phyloP scores from a whole-genome alignment of 768 basidiomycete species.

The Gelatoporia subvermispora region DNA sequence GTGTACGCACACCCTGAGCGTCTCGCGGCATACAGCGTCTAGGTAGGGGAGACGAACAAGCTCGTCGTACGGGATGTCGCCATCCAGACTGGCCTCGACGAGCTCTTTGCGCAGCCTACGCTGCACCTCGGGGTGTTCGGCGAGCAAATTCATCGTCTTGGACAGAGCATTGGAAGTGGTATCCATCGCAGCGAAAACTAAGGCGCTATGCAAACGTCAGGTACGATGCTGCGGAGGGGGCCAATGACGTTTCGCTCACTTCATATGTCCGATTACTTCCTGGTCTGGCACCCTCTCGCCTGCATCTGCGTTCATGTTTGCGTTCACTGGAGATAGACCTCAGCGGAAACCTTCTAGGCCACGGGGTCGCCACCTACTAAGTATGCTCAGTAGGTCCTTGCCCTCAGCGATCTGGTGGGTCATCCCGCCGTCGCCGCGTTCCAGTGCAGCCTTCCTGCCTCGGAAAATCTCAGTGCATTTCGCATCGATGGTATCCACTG shows the following conservation, averaged over 20 bases:
- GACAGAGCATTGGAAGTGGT: slow-evolving; percentile 9
- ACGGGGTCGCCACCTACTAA: slow-evolving; percentile 2
- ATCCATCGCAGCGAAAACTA: slow-evolving; percentile 14
- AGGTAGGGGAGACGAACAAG: slow-evolving; percentile 21
- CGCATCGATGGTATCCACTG: slow-evolving; percentile 7
- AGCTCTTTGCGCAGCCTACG: slow-evolving; percentile 9
- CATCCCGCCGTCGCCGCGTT: slow-evolving; percentile 9
- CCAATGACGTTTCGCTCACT: too few species aligned
- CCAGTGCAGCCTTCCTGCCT: slow-evolving; percentile 7
- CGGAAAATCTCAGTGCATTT: slow-evolving; percentile 12
- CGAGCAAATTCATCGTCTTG: slow-evolving; percentile 8
- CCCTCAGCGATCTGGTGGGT: slow-evolving; percentile 9
- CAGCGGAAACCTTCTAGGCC: too few species aligned
- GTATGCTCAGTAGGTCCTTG: slow-evolving; percentile 18
- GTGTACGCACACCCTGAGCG: slow-evolving; percentile 21
- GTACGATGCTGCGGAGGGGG: not conserved
- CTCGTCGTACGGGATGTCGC: slow-evolving; percentile 20
- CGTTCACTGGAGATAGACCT: slow-evolving; percentile 12
- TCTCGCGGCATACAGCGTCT: slow-evolving; percentile 24
- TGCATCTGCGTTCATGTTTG: slow-evolving; percentile 5
- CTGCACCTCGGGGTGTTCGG: slow-evolving; percentile 9
- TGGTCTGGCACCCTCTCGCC: slow-evolving; percentile 9
- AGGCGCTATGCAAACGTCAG: not conserved
- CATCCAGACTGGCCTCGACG: not conserved
- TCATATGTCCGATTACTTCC: slow-evolving; percentile 10